A percentile compares a stretch with the other conserved stretches of the same genome.
Conservation (phyloP, 1,139 yeast species). For the Candida frijolesensis region DNA sequence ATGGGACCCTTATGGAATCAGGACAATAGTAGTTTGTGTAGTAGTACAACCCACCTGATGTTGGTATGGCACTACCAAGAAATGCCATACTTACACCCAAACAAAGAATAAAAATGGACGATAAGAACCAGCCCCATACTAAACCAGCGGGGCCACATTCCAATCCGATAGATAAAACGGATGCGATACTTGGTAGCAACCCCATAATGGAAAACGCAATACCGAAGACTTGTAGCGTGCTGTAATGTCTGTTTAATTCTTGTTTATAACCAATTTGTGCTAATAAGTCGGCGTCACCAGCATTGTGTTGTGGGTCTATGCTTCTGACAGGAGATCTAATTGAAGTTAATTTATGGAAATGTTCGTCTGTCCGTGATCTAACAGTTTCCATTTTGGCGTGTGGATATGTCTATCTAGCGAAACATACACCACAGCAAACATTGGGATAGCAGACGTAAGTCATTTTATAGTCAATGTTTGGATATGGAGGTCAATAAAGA, state of each 20-base stretch:
- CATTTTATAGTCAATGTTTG: neutral
- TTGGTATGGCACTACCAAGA: slow-evolving; percentile 69
- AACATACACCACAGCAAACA: too few relatives aligned
- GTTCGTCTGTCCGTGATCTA: slow-evolving; percentile 25
- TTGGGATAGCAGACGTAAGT: neutral
- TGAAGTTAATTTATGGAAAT: slow-evolving; percentile 24
- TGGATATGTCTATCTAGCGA: too few relatives aligned
- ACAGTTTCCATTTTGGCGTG: slow-evolving; percentile 11
- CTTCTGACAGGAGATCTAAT: slow-evolving; percentile 28
- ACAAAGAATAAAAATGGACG: slow-evolving; percentile 57
- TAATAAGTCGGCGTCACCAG: slow-evolving; percentile 47
- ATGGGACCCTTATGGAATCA: slow-evolving; percentile 32
- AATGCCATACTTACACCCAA: slow-evolving; percentile 71
- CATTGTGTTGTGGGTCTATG: slow-evolving; percentile 30
- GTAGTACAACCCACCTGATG: slow-evolving; percentile 71
- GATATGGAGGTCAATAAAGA: neutral
- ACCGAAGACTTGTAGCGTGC: slow-evolving; percentile 54
- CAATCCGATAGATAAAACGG: slow-evolving; percentile 35
- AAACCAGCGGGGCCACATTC: slow-evolving; percentile 50
- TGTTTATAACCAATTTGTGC: slow-evolving; percentile 58
- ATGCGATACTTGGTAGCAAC: slow-evolving; percentile 48
- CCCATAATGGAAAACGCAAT: slow-evolving; percentile 59
- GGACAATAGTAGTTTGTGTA: slow-evolving; percentile 48
- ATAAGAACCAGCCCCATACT: slow-evolving; percentile 74
- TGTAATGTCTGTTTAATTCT: slow-evolving; percentile 48